These are phyloP conservation scores for Leucocoprinus leucothites DNA, from an alignment of 768 basidiomycete genomes.

Conservation along the genomic window DNA sequence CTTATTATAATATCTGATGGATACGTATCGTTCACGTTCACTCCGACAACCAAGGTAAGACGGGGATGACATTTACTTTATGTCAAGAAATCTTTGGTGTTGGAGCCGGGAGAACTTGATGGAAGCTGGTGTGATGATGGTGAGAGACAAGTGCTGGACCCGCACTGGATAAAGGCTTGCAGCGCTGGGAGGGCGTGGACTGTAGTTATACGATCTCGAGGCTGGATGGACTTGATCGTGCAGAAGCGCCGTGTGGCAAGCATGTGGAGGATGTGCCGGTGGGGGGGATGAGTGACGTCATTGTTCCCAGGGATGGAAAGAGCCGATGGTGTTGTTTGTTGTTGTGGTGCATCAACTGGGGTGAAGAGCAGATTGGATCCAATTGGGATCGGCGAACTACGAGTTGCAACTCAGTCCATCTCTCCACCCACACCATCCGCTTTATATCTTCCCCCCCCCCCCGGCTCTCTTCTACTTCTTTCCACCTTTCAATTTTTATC, in stretches of 20 bases:
- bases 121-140: neutral
- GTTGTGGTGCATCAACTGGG: conserved; percentile 7
- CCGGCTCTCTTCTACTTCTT: neutral
- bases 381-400: conserved; percentile 12
- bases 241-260: no score
- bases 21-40: neutral
- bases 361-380: conserved; percentile 11
- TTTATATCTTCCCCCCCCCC: neutral
- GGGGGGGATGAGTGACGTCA: conserved; percentile 25
- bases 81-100: neutral
- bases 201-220: no score
- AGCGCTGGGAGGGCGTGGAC: no score
- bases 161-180: neutral
- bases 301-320: conserved; percentile 24
- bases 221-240: no score
- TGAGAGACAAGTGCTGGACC: neutral
- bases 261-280: neutral
- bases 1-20: conserved; percentile 2
- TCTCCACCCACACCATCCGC: neutral
- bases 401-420: conserved; percentile 9
- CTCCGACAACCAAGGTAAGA: no score
- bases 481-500: neutral
- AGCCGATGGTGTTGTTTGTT: conserved; percentile 4
- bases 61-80: neutral
- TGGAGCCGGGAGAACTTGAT: neutral